Evolutionary conservation across 352 stramenopile species (phyloP), one percentile per base, ranked within the genome.

Genomic region (Phytophthora vignae): DNA sequence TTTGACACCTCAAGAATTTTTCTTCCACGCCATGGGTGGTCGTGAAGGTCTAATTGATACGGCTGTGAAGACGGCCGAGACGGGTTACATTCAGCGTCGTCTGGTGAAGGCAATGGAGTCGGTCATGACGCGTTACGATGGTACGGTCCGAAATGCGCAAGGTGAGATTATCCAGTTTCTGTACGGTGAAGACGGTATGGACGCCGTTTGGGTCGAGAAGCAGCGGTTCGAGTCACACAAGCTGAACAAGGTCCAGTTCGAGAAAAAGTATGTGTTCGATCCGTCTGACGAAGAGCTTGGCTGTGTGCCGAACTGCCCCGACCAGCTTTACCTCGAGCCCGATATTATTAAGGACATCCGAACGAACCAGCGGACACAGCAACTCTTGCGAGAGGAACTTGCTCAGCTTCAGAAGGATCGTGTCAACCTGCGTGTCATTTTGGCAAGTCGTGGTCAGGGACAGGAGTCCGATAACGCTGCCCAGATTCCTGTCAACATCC

Each of bases 31-130:
- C 22, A 99, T 99, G 98, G 97, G 97, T 92, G 97, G 97, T 85
- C 94, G 97, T 76, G 98, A 99, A 93, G 98, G 96, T 94, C 84
- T 99, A 57, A 99, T 99, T 84, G 98, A 99, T 95, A 99, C 98
- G 17, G 98, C 98, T 27, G 98, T 99, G 73, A 99, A 99, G 86
- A 99, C 98, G 8, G 97, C 98, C 40, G 96, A 99, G 74, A 99
- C 98, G 27, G 98, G 98, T 42, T 99, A 99, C 76, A 99, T 99
- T 74, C 98, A 99, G 82, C 97, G 98, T 55, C 95, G 98, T 73
- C 86, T 99, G n/a, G 98, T 99, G 15, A 99, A 99, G 84, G 97
- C 97, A 22, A 99, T 99, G 94, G 98, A 99, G 81, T 99, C 98
- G 38, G 94, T 99, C 15, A 99, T 99, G 94, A 96, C 97, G 21